Evolutionary conservation across 345 rosid genomes (phyloP), one percentile per base, ranked within the genome.

Genomic region (Aurinia saxatilis): DNA sequence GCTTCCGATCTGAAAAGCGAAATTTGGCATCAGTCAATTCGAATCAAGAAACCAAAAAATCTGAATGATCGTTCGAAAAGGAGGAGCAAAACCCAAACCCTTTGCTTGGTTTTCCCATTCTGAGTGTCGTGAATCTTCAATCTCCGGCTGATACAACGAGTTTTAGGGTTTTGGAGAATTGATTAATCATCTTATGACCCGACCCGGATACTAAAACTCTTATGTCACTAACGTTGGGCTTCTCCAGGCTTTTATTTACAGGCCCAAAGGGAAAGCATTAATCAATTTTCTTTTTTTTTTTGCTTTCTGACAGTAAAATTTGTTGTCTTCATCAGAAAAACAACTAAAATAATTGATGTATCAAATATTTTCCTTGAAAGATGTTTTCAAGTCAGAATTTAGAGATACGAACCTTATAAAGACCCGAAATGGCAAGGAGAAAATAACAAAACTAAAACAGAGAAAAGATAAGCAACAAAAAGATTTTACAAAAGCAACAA

Each of bases 51-150:
- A 33, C 9, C 1, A 10, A 16, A 18, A 18, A 29, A 51, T 31
- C 6, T 33, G 23, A 56, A 60, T 10, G 5, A 36, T 53, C 13
- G 56, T 51, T 21, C 0, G 57, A 38, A 45, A 29, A 45, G 33
- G 65, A 57, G 49, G 50, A n/a, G 34, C 42, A 27, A 49, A 46
- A 5, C 2, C 7, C 49, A 0, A 1, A 64, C 75, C 56, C 66
- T 71, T 71, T 64, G 55, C 60, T 71, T 0, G 75, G 70, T 71
- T 71, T 71, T 0, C 75, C 75, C 75, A 71, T 71, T 66, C 8
- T 19, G 40, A 46, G 27, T 40, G 42, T 47, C 16, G 48, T 14
- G 16, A 36, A 30, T 21, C 53, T 44, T 60, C 40, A 44, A 49
- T 3, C n/a, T 5, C 57, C 47, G 0, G 27, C 31, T 47, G 37